Conservation (phyloP, 2,329 filamentous ascomycete genomes). For the Fusarium acutatum region DNA sequence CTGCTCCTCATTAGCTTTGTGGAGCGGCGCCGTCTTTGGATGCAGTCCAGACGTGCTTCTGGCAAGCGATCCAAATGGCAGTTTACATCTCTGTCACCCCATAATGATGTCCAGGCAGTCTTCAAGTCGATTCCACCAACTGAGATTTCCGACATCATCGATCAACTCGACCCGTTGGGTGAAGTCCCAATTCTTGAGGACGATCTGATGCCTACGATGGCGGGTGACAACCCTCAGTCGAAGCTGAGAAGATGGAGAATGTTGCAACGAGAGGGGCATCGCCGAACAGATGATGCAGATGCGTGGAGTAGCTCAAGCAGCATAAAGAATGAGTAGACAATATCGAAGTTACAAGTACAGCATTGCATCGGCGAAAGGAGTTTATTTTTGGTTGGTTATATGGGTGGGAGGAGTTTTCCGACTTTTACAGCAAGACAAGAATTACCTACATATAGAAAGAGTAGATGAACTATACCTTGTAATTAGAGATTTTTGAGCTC, state of each 20-base stretch:
- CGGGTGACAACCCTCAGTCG: conserved; percentile 39
- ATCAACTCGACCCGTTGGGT: conserved; percentile 46
- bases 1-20: conserved; percentile 68
- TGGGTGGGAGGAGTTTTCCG: neutral
- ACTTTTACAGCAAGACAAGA: neutral
- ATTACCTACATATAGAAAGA: neutral
- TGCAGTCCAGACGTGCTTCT: conserved; percentile 21
- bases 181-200: conserved; percentile 47
- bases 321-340: conserved; percentile 14
- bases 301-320: conserved; percentile 25
- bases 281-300: conserved; percentile 14
- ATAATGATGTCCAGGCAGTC: conserved; percentile 67
- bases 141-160: conserved; percentile 46
- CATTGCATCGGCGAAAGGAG: conserved; percentile 23
- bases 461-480: neutral
- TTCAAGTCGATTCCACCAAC: conserved; percentile 68
- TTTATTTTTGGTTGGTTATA: neutral
- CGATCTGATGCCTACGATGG: conserved; percentile 43
- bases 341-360: neutral
- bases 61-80: conserved; percentile 47
- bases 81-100: conserved; percentile 62
- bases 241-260: conserved; percentile 32
- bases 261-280: conserved; percentile 30
- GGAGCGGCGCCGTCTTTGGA: conserved; percentile 65
- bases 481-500: neutral